These are phyloP conservation scores for Alternaria tenuissima DNA, from an alignment of 2,329 filamentous ascomycete genomes.

Conservation along the genomic window DNA sequence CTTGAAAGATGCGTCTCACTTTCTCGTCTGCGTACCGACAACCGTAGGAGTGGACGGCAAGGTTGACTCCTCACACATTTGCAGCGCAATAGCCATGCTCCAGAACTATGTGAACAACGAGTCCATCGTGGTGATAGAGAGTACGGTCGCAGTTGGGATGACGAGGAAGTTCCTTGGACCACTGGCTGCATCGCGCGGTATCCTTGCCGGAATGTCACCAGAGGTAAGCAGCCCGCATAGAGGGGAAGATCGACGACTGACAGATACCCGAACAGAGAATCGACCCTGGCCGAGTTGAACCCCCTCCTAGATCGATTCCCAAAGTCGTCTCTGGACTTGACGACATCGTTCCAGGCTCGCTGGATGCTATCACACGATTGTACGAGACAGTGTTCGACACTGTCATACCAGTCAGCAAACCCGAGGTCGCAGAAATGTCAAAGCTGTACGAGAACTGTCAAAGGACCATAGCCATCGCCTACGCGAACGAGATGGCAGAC, in stretches of 20 bases:
- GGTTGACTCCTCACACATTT: constrained; percentile 59
- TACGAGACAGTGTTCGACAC: constrained; percentile 60
- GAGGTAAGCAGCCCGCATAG: constrained; percentile 42
- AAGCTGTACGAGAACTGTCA: constrained; percentile 68
- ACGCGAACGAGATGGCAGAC: constrained; percentile 66
- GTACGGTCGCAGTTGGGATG: constrained; percentile 62
- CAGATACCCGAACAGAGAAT: constrained; percentile 48
- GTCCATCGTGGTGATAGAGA: constrained; percentile 61
- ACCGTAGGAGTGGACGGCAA: constrained; percentile 57
- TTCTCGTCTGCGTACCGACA: constrained; percentile 64
- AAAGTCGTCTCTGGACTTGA: constrained; percentile 63
- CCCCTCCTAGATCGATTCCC: constrained; percentile 56
- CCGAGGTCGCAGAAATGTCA: constrained; percentile 66
- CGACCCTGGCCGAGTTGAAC: constrained; percentile 58
- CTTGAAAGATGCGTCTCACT: constrained; percentile 55
- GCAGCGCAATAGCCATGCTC: constrained; percentile 56
- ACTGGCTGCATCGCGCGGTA: constrained; percentile 41
- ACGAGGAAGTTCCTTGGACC: constrained; percentile 60
- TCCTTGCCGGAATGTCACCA: constrained; percentile 58
- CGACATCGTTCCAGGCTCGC: constrained; percentile 45
- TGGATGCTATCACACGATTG: constrained; percentile 55
- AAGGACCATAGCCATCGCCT: constrained; percentile 64
- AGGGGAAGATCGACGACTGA: background rate
- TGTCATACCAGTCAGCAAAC: constrained; percentile 59
- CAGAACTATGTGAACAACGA: constrained; percentile 53